These are phyloP conservation scores for Zygoascus hellenicus DNA, from an alignment of 1,139 yeast species.

Conservation along the genomic window DNA sequence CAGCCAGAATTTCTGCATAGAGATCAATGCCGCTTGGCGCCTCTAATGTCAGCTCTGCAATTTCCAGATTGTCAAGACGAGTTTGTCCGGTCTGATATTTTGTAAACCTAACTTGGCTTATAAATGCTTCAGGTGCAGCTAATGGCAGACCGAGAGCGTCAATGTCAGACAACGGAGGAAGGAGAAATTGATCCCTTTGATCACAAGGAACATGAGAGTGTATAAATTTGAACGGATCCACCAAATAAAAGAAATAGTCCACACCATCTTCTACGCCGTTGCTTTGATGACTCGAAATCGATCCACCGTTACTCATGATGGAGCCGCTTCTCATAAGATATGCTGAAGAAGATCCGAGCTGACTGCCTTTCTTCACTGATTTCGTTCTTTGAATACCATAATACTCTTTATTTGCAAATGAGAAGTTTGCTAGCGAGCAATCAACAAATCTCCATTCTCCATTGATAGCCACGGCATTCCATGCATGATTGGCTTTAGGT, in stretches of 20 bases:
- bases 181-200: slow-evolving; percentile 73
- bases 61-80: slow-evolving; percentile 64
- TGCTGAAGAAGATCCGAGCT: neutral
- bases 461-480: slow-evolving; percentile 75
- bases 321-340: slow-evolving; percentile 4
- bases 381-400: slow-evolving; percentile 18
- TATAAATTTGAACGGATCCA: slow-evolving; percentile 67
- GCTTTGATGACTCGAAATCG: neutral
- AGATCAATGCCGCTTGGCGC: slow-evolving; percentile 69
- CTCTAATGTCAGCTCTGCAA: slow-evolving; percentile 69
- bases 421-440: slow-evolving; percentile 51
- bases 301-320: neutral
- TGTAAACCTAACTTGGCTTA: slow-evolving; percentile 50
- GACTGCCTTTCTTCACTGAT: slow-evolving; percentile 28
- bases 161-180: slow-evolving; percentile 75
- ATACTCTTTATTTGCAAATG: slow-evolving; percentile 41
- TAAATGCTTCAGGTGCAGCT: slow-evolving; percentile 73
- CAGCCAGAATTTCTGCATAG: slow-evolving; percentile 44
- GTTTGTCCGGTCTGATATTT: slow-evolving; percentile 76
- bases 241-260: slow-evolving; percentile 64
- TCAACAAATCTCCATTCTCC: slow-evolving; percentile 79
- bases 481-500: slow-evolving; percentile 72
- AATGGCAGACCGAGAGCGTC: slow-evolving; percentile 79
- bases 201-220: slow-evolving; percentile 84
- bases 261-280: slow-evolving; percentile 10